Evolutionary conservation across 495 filamentous ascomycete species (phyloP).

Genomic region (Polyplosphaeria fusca): DNA sequence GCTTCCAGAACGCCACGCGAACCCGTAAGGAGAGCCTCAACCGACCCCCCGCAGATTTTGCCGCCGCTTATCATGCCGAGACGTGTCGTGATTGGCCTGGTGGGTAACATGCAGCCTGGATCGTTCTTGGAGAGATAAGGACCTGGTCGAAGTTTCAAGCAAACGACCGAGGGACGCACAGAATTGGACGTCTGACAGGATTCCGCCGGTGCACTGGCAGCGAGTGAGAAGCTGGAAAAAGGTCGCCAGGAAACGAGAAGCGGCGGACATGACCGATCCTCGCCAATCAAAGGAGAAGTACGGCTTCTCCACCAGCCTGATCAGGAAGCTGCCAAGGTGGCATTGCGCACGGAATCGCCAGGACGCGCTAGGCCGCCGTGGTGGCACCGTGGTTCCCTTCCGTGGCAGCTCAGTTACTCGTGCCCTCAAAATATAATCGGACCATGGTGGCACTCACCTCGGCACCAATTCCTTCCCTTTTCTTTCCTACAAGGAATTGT

Average conservation of each 20-base stretch:
- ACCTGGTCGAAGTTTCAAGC: conserved; percentile 9
- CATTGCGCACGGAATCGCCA: background rate
- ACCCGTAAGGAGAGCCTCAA: conserved; percentile 20
- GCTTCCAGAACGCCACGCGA: conserved; percentile 29
- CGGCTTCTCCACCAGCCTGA: conserved; percentile 13
- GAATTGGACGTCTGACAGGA: conserved; percentile 4
- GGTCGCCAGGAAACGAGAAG: background rate
- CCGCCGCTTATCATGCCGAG: conserved; percentile 23
- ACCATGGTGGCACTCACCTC: background rate
- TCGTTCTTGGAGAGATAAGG: too few relatives aligned
- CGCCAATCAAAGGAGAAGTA: conserved; percentile 15
- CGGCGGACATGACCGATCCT: conserved; percentile 28
- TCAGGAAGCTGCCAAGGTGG: conserved; percentile 27
- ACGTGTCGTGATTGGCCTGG: background rate
- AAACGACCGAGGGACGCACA: conserved; percentile 5
- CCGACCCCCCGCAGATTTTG: conserved; percentile 15
- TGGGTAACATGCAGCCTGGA: too few relatives aligned
- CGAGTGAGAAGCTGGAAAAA: conserved; percentile 9
- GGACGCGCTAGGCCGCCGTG: conserved; percentile 14
- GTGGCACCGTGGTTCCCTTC: conserved; percentile 4
- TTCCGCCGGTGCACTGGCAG: background rate
- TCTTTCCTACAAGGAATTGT: conserved; percentile 6
- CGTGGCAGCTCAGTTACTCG: background rate
- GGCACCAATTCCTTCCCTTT: conserved; percentile 3
- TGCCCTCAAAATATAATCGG: conserved; percentile 16